Evolutionary conservation across 208 protist species (phyloP), one percentile per base, ranked within the genome.

Genomic region (Acanthamoeba comandoni): DNA sequence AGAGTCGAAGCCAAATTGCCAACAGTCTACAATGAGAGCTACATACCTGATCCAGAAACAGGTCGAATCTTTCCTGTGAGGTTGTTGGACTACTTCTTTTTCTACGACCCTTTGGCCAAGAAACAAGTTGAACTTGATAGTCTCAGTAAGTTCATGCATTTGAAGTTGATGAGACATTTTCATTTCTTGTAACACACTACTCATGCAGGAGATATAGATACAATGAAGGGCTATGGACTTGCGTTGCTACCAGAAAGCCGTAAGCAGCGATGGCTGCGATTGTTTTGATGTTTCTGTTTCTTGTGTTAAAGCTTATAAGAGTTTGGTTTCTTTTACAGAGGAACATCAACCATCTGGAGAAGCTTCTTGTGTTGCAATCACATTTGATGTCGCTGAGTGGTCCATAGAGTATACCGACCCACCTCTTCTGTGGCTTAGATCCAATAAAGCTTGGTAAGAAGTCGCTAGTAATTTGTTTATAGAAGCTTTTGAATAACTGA

Each of bases 321-420:
- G 2, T 13, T 70, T 73, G 17, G 9, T 73, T 19, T 48, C 65
- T 43, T n/a, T 17, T 31, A 26, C 9, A 15, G 26, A 35, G 60
- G 26, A 12, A 2, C 26, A 12, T 17, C 62, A 5, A n/a, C 4
- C 7, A 19, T n/a, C 39, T 19, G 70, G 70, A 57, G 70, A 43
- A 24, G 71, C 71, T 12, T 22, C 71, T 24, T 48, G 19, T 26
- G n/a, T n/a, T n/a, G 19, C 71, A 5, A 80, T 80, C 24, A 11
- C 13, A 12, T 80, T 80, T 31, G 71, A 57, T 12, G 71, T 57
- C 5, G 71, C 52, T 2, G 71, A 80, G 43, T 80, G 71, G 71
- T 80, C 71, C 19, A 80, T 80, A 22, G 71, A 80, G 39, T 80
- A 80, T 13, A 24, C 49, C 71, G 52, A 43, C 58, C 71, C 71